A percentile compares a stretch with the other conserved stretches of the same genome.
Evolutionary conservation across 306 rosid species (phyloP).

Genomic region (Rubus parviflorus): DNA sequence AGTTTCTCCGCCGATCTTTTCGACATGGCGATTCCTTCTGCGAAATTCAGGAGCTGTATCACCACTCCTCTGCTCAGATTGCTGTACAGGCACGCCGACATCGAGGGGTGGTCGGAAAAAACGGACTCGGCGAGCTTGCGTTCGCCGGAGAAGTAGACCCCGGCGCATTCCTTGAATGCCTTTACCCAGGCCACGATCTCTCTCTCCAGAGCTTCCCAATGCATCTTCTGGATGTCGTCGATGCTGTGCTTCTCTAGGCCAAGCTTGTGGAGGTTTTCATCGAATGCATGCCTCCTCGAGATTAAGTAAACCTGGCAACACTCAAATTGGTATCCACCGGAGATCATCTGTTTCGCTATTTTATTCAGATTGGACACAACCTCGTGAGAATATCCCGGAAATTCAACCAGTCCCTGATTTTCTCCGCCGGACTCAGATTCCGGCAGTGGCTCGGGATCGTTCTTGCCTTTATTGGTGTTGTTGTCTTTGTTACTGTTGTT

Average conservation of each 20-base stretch:
- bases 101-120: constrained; percentile 32
- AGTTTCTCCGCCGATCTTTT: constrained; percentile 64
- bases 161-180: constrained; percentile 48
- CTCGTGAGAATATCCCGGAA: constrained; percentile 50
- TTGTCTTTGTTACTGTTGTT: constrained; percentile 14
- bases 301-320: constrained; percentile 46
- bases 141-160: constrained; percentile 47
- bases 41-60: constrained; percentile 53
- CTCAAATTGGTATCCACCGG: constrained; percentile 52
- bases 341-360: constrained; percentile 56
- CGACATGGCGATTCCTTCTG: constrained; percentile 51
- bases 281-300: constrained; percentile 49
- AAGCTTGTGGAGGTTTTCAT: constrained; percentile 26
- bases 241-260: constrained; percentile 43
- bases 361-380: constrained; percentile 37
- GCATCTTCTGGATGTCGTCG: constrained; percentile 66
- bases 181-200: constrained; percentile 61
- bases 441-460: background rate
- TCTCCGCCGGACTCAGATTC: constrained; percentile 26
- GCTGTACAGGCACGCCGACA: constrained; percentile 36
- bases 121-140: constrained; percentile 40
- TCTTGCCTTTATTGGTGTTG: constrained; percentile 32
- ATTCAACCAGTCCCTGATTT: background rate
- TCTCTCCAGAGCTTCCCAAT: constrained; percentile 61
- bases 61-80: constrained; percentile 42